Conservation (phyloP, 1,284 basidiomycete species). For the Rhodotorula sp. region DNA sequence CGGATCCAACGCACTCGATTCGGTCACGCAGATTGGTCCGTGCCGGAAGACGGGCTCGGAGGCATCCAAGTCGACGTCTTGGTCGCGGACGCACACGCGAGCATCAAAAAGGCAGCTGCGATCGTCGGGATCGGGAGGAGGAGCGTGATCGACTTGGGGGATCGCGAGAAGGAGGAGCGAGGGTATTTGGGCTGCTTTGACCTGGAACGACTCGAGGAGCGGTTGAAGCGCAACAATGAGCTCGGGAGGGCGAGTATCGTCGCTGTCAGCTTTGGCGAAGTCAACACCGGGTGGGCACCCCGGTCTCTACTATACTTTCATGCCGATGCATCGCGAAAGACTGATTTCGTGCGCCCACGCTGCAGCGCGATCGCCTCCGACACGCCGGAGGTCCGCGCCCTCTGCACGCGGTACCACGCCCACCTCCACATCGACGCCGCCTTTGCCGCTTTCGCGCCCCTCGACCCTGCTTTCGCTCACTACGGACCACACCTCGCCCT, state of each 20-base stretch:
- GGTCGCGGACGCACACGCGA: conserved; percentile 54
- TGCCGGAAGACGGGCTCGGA: conserved; percentile 51
- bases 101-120: conserved; percentile 54
- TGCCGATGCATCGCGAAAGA: no score
- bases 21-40: conserved; percentile 48
- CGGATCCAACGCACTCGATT: conserved; percentile 14
- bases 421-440: conserved; percentile 59
- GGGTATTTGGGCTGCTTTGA: conserved; percentile 49
- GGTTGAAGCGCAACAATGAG: conserved; percentile 44
- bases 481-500: conserved; percentile 50
- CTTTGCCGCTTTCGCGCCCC: conserved; percentile 54
- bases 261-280: conserved; percentile 54
- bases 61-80: conserved; percentile 52
- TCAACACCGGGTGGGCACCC: conserved; percentile 52
- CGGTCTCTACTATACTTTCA: background rate
- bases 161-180: conserved; percentile 26
- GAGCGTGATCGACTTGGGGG: conserved; percentile 50
- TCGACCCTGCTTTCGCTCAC: conserved; percentile 50
- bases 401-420: conserved; percentile 52
- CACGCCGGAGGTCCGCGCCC: conserved; percentile 47
- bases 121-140: conserved; percentile 53
- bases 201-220: conserved; percentile 47
- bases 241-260: conserved; percentile 50
- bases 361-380: conserved; percentile 18
- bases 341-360: background rate